These are phyloP conservation scores for Trichophyton verrucosum DNA, from an alignment of 2,329 filamentous ascomycete species.

Conservation along the genomic window DNA sequence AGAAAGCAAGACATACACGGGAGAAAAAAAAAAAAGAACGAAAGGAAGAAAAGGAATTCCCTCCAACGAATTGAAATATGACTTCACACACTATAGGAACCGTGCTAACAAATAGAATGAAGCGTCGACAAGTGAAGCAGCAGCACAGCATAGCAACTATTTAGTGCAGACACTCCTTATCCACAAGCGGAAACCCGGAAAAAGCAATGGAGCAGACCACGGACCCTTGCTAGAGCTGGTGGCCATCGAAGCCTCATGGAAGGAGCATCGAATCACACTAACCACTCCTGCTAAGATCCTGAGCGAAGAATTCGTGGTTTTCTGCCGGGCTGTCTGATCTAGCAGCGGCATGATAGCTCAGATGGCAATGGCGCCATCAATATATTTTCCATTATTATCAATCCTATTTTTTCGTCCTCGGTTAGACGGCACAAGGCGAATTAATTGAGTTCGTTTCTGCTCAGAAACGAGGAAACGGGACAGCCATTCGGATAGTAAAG, in stretches of 20 bases:
- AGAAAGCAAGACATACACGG: not conserved
- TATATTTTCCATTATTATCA: not conserved
- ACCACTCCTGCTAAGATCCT: not conserved
- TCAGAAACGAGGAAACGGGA: not conserved
- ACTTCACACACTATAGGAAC: not conserved
- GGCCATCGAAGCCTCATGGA: not conserved
- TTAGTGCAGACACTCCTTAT: not conserved
- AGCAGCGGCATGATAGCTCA: not conserved
- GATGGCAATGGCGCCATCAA: not conserved
- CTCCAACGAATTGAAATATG: not conserved
- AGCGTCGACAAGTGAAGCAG: not conserved
- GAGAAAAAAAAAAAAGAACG: not conserved
- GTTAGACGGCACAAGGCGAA: not conserved
- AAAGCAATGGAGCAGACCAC: not conserved
- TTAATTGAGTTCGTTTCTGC: not conserved
- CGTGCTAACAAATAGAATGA: not conserved
- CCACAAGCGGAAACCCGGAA: conserved; percentile 3
- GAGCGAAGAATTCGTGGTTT: not conserved
- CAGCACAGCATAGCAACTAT: not conserved
- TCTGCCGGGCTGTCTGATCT: not conserved
- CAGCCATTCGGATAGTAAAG: no score
- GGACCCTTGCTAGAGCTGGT: not conserved
- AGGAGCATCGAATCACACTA: not conserved
- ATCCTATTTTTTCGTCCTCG: not conserved
- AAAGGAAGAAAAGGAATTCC: not conserved